Base-by-base conservation (phyloP, 2,329 filamentous ascomycete species). In the Fusarium duplospermum region DNA sequence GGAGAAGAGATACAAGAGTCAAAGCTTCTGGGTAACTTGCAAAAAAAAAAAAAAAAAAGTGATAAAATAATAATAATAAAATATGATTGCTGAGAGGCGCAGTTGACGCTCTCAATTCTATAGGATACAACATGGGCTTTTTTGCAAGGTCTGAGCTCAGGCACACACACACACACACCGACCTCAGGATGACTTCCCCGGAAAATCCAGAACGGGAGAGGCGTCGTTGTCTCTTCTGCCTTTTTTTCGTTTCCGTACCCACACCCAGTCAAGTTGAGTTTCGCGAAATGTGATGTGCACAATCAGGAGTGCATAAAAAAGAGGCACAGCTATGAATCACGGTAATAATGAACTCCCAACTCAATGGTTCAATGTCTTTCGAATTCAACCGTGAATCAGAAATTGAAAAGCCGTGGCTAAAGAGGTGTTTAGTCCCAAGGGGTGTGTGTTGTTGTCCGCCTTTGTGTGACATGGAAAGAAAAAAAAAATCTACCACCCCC, bases 181-280 rank as follows among this genome's bases (percentile, higher is more conserved):
- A 67, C 20, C 20, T 27, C 33, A 58, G 47, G n/a, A 42, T 65
- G 47, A 22, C 35, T 77, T 69, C 74, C 76, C 76, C 76, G 35
- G 73, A 62, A 69, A 76, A 70, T 52, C 67, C 69, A 67, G 62
- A 75, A 76, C 64, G 67, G 74, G 76, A 73, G 70, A 75, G 70
- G 76, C 76, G 76, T 74, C 72, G 70, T 72, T 75, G 69, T 74
- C 76, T 77, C 73, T 67, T 68, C 60, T 67, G 18, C 40, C 38
- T 67, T 59, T n/a, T 13, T 22, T 24, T 24, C 24, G 24, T 24
- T 24, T 24, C 24, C 24, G 24, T 24, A 58, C 24, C 24, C 24
- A 24, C 68, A 13, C 27, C 67, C 60, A 33, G 58, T 64, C 62
- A 66, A 56, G 71, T 70, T 45, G 52, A 16, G 29, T 22, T 22